Conservation (phyloP, 1,139 yeast species). For the Suhomyces atakaporum region DNA sequence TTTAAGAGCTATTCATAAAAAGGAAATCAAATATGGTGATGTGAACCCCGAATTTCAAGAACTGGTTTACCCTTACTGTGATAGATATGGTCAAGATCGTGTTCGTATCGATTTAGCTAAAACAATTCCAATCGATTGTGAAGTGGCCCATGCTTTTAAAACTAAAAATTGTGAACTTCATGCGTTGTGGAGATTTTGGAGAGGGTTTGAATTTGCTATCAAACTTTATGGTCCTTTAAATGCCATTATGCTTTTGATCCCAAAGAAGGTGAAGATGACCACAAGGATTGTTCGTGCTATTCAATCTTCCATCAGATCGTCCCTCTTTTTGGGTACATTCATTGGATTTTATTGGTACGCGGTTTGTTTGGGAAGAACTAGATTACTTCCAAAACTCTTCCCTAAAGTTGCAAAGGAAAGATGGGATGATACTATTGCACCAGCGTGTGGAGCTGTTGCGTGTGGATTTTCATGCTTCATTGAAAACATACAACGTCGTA, state of each 20-base stretch:
- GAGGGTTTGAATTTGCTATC: slow-evolving; percentile 38
- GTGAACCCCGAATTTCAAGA: slow-evolving; percentile 21
- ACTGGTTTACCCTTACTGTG: slow-evolving; percentile 27
- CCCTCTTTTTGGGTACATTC: slow-evolving; percentile 36
- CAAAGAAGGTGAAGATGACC: slow-evolving; percentile 22
- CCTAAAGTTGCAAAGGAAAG: slow-evolving; percentile 29
- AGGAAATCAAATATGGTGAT: slow-evolving; percentile 30
- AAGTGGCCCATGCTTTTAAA: slow-evolving; percentile 36
- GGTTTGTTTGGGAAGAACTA: slow-evolving; percentile 36
- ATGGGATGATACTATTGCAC: slow-evolving; percentile 36
- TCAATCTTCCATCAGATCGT: slow-evolving; percentile 30
- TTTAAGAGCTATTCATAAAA: slow-evolving; percentile 26
- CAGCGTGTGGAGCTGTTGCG: slow-evolving; percentile 31
- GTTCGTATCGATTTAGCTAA: slow-evolving; percentile 22
- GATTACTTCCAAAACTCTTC: slow-evolving; percentile 32
- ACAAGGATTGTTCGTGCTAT: slow-evolving; percentile 26
- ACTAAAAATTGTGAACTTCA: slow-evolving; percentile 39
- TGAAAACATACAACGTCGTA: slow-evolving; percentile 36
- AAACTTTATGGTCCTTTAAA: slow-evolving; percentile 38
- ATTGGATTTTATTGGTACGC: slow-evolving; percentile 41
- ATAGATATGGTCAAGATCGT: slow-evolving; percentile 29
- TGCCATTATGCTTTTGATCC: slow-evolving; percentile 32
- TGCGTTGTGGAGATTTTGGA: slow-evolving; percentile 38
- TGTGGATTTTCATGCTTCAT: slow-evolving; percentile 40
- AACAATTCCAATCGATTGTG: slow-evolving; percentile 32